Conservation (phyloP, 768 basidiomycete species). For the Boletus fagicola region DNA sequence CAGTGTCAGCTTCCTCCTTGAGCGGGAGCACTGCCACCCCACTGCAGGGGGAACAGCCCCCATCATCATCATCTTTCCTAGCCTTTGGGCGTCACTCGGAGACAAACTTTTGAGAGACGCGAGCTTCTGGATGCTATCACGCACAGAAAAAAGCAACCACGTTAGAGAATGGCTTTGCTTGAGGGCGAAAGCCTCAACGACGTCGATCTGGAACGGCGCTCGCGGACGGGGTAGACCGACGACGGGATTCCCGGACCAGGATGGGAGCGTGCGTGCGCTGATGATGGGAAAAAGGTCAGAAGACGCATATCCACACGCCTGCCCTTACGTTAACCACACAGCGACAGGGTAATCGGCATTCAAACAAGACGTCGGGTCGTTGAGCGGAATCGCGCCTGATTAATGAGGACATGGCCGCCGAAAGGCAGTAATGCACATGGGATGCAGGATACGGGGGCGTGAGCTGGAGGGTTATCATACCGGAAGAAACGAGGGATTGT, state of each 20-base stretch:
- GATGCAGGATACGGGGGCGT: neutral
- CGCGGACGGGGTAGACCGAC: slow-evolving; percentile 11
- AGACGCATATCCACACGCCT: neutral
- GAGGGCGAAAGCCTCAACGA: slow-evolving; percentile 12
- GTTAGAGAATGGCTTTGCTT: slow-evolving; percentile 18
- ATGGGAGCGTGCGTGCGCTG: neutral
- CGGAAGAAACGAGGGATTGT: no score
- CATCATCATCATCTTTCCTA: neutral
- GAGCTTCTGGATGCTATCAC: neutral
- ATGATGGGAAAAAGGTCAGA: neutral
- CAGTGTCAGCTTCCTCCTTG: no score
- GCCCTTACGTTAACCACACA: neutral
- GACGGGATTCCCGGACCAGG: slow-evolving; percentile 3
- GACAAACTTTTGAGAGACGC: neutral
- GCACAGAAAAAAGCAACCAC: slow-evolving; percentile 8
- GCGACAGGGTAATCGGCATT: slow-evolving; percentile 46
- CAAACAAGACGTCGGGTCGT: slow-evolving; percentile 43
- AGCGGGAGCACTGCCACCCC: neutral
- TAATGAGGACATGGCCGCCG: neutral
- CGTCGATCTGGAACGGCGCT: slow-evolving; percentile 1
- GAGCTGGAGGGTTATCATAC: neutral
- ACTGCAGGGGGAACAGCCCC: neutral
- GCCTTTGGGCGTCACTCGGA: neutral
- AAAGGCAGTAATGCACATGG: neutral
- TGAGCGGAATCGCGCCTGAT: neutral